Base-by-base conservation (phyloP, 768 basidiomycete genomes). In the Lactifluus hygrophoroides region DNA sequence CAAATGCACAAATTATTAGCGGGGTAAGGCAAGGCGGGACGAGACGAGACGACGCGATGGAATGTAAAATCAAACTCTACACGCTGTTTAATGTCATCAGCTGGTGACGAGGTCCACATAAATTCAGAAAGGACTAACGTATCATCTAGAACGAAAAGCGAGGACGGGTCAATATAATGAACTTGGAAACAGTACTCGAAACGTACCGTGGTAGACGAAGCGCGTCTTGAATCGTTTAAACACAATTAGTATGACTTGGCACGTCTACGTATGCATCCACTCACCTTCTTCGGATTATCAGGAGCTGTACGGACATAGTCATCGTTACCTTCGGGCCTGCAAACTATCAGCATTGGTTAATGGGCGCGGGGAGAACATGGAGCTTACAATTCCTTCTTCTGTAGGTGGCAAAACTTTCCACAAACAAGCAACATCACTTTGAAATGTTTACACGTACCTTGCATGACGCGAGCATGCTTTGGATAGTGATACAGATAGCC, bases 401-500 rank as follows among this genome's bases (percentile, higher is more conserved):
- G 64, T 17, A 44, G 30, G 17, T 51, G 17, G 19, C 17, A 34
- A 38, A 46, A 44, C 17, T 17, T 40, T 42, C 38, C 38, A 54
- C n/a, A 38, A 28, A 47, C 48, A 11, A 37, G 42, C 44, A 43
- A 54, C 28, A 28, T 35, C 28, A 28, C 14, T 42, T 35, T 11
- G 16, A 43, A 16, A 45, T 37, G n/a, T 46, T 58, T 63, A 46
- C 61, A 54, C 72, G 19, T 38, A 88, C 90, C 83, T 90, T 94
- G 81, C 88, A 91, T 7, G 88, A 90, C 23, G 90, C 92, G 57
- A 94, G 78, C 92, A 94, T 94, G 66, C 88, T 90, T 73, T 94
- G 92, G 47, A 94, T 72, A 3, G 91, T 93, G 17, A 92, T 80
- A 66, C 89, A 92, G 43, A 93, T 82, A 2, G 88, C 80, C 27